Evolutionary conservation across 192 early-diverging fungal species (phyloP), one percentile per base, ranked within the genome.

Genomic region (Rhizoclosmatium sp.): DNA sequence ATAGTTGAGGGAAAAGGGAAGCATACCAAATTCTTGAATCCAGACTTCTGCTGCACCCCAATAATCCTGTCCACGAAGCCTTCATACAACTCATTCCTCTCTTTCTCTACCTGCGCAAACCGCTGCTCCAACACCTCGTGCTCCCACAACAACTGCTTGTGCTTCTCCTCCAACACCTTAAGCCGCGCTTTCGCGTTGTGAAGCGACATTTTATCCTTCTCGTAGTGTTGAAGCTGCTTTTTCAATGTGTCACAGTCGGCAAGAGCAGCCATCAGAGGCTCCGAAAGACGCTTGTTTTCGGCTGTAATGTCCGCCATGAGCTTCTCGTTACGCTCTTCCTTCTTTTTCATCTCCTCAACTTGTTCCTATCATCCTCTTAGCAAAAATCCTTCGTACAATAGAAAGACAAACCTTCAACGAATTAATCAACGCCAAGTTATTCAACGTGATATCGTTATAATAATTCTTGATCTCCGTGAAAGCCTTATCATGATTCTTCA

Each of bases 381-480:
- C 14, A 40, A 54, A 47, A n/a, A 41, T 31, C 19, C 10, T 80
- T 31, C 21, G 69, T 31, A 10, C 62, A 12, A 12, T 65, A 31
- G 67, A n/a, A 82, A 54, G 46, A 47, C 44, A 80, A 73, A 89
- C 88, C 80, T 91, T 91, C 21, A 91, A 78, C 48, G 87, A 88
- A 69, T 91, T 91, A 79, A 91, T 91, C 47, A 91, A 76, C 3
- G 89, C 89, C 42, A 91, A 74, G 64, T 91, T 91, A 81, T 91
- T 91, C 71, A 91, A 71, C 58, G 90, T 91, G 65, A 91, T 91
- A 78, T 91, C 90, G 81, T 91, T 91, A 80, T 91, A 91, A 79
- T 91, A 91, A 77, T 91, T 91, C 78, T 91, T 91, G 79, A 91
- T 91, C 75, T 91, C 90, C 10, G 89, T 85, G 79, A 91, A 91